A percentile compares a stretch with the other conserved stretches of the same genome.
These are phyloP conservation scores for Pleurotus citrinopileatus DNA, from an alignment of 768 basidiomycete genomes.

Conservation along the genomic window DNA sequence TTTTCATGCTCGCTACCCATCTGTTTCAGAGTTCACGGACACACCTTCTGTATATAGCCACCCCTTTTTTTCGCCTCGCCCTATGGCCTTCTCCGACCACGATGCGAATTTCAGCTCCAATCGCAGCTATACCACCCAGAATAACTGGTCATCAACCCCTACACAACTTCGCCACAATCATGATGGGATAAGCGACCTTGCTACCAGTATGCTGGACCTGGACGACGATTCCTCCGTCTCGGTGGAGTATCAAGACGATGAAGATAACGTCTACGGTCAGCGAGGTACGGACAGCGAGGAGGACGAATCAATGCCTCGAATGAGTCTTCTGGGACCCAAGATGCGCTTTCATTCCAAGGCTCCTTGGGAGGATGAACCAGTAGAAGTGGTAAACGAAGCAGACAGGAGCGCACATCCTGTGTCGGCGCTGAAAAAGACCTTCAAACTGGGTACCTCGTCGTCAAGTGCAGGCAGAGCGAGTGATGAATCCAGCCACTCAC, in stretches of 20 bases:
- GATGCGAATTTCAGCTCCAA: constrained; percentile 8
- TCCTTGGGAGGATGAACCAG: constrained; percentile 66
- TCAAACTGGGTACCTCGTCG: constrained; percentile 38
- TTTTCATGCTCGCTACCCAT: constrained; percentile 46
- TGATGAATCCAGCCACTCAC: constrained; percentile 57
- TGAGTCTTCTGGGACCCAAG: constrained; percentile 79
- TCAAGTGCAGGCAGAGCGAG: constrained; percentile 52
- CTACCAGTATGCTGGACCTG: constrained; percentile 54
- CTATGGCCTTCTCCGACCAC: constrained; percentile 27
- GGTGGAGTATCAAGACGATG: constrained; percentile 23
- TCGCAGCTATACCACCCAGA: constrained; percentile 3
- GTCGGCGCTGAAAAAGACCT: constrained; percentile 37
- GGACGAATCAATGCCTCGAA: constrained; percentile 44
- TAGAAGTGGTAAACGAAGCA: constrained; percentile 46
- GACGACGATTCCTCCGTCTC: constrained; percentile 47
- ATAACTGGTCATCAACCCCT: constrained; percentile 21
- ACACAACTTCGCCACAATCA: constrained; percentile 25
- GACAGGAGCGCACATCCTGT: constrained; percentile 32
- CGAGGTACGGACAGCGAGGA: constrained; percentile 40
- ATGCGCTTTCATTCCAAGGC: constrained; percentile 80
- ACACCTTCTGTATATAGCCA: constrained; percentile 70
- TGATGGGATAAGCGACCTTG: constrained; percentile 41
- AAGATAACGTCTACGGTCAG: constrained; percentile 27
- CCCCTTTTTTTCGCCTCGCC: constrained; percentile 53
- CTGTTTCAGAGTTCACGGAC: constrained; percentile 58